Evolutionary conservation across 257 asterid species (phyloP), one percentile per base, ranked within the genome.

Genomic region (Paraleonurus japonicus): DNA sequence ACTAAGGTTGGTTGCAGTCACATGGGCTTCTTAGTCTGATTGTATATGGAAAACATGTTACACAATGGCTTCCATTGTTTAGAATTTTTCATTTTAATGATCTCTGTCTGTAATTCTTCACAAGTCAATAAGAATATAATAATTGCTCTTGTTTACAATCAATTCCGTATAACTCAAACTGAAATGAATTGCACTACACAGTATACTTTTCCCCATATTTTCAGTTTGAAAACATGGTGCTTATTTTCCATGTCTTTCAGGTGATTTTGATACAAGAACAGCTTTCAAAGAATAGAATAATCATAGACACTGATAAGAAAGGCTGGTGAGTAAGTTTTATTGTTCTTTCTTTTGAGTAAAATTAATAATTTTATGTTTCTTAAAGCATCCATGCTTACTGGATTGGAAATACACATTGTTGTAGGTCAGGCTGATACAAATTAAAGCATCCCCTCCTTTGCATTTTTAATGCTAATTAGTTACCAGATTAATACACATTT

Each of bases 191-290:
- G 59, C 39, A 3, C 48, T 20, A 19, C 20, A 19, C 17, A 13
- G 27, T 10, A 7, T 17, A 32, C 27, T 30, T 50, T 63, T 66
- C 16, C 39, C 17, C 45, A 16, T 33, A 17, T 58, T 13, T 41
- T 58, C 32, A 30, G 26, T 50, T 45, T 77, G 64, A 55, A 12
- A 37, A 54, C 65, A n/a, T 68, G 55, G 50, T 68, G 65, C 76
- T 75, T 59, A 78, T 75, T 64, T 33, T 43, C 39, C 39, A 24
- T 41, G 61, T 77, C 20, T 70, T 41, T 32, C 86, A 92, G 96
- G 97, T 95, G 81, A 82, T 95, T 79, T 81, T 91, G 86, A 94
- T 95, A 30, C 99, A 95, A 80, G 99, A 95, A 71, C 99, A 92
- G 69, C 99, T 95, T 75, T 95, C 99, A 0, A 95, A 95, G 79